phyloP scores from a whole-genome alignment of 2,329 filamentous ascomycete genomes.

The Penicillium fuscoglaucum region DNA sequence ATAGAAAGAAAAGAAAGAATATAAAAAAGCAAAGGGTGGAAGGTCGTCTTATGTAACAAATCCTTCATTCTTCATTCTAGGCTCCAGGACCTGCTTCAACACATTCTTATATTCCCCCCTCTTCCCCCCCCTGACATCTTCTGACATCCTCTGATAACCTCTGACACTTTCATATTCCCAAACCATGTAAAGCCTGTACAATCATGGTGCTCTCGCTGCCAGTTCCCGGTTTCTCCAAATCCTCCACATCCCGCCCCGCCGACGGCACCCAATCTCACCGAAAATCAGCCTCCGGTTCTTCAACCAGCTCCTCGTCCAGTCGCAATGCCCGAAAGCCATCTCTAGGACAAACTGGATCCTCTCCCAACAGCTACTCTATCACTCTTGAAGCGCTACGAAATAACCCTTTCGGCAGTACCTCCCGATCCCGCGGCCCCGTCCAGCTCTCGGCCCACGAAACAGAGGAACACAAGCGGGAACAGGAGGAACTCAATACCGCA shows the following conservation, averaged over 20 bases:
- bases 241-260: constrained; percentile 33
- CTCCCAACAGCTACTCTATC: constrained; percentile 30
- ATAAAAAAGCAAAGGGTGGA: not conserved
- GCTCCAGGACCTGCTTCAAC: not conserved
- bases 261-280: constrained; percentile 21
- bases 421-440: constrained; percentile 28
- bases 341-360: constrained; percentile 15
- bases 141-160: not conserved
- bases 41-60: constrained; percentile 3
- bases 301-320: constrained; percentile 17
- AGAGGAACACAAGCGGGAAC: constrained; percentile 37
- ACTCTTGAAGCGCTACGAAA: constrained; percentile 48
- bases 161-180: not conserved
- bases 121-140: not conserved
- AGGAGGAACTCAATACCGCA: constrained; percentile 45
- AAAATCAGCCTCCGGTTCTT: constrained; percentile 16
- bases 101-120: not conserved
- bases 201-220: constrained; percentile 43
- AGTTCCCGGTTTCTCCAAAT: constrained; percentile 39
- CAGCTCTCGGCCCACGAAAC: constrained; percentile 18
- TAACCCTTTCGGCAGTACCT: constrained; percentile 43
- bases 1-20: too few species aligned
- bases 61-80: not conserved
- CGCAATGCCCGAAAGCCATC: constrained; percentile 16
- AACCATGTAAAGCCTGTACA: constrained; percentile 32